These are phyloP conservation scores for Maudiozyma barnettii DNA, from an alignment of 805 yeast genomes.

Conservation along the genomic window DNA sequence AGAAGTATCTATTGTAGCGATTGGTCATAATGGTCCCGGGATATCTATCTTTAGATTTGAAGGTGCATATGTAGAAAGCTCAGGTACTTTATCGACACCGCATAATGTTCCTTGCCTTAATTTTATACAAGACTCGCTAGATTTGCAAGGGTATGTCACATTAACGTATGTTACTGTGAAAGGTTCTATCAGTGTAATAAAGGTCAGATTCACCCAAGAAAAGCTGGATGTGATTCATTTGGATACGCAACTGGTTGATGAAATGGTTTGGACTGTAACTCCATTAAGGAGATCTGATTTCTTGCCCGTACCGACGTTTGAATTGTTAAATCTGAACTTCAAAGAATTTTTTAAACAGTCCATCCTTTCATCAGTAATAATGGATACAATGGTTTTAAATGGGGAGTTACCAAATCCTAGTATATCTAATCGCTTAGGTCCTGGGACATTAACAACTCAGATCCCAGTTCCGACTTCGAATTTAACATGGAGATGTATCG, in stretches of 20 bases:
- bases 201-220: conserved; percentile 4
- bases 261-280: conserved; percentile 11
- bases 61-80: too few species aligned
- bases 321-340: conserved; percentile 16
- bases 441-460: conserved; percentile 20
- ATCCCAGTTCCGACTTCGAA: conserved; percentile 20
- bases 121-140: conserved; percentile 10
- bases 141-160: conserved; percentile 7
- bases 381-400: conserved; percentile 15
- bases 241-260: conserved; percentile 17
- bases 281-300: conserved; percentile 15
- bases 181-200: conserved; percentile 15
- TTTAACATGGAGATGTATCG: conserved; percentile 8
- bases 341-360: conserved; percentile 12
- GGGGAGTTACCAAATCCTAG: conserved; percentile 8
- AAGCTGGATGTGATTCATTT: conserved; percentile 3
- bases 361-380: conserved; percentile 10
- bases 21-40: conserved; percentile 18
- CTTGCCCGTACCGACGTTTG: conserved; percentile 13
- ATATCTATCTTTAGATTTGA: conserved; percentile 9
- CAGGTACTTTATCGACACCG: neutral
- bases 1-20: conserved; percentile 10
- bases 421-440: conserved; percentile 18
- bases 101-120: conserved; percentile 16
- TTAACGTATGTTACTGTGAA: conserved; percentile 14